These are phyloP conservation scores for Pascua sp. DNA, from an alignment of 1,284 basidiomycete species.

Conservation along the genomic window DNA sequence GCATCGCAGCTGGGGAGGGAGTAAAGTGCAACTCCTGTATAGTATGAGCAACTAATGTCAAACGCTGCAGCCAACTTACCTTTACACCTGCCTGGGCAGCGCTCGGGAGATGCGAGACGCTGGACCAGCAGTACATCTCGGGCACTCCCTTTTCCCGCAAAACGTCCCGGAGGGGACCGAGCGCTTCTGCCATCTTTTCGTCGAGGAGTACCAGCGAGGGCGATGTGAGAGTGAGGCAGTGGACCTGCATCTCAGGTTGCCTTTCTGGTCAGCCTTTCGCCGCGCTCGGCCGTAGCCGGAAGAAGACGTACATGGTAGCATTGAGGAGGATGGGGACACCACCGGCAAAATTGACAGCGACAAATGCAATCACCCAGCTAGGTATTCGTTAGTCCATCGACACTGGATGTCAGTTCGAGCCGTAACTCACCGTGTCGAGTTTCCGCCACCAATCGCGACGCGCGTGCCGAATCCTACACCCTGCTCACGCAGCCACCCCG, in stretches of 20 bases:
- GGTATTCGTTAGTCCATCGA: conserved; percentile 15
- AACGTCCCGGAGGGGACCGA: conserved; percentile 13
- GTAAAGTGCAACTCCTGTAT: not conserved
- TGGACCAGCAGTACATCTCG: conserved; percentile 4
- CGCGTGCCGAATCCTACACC: conserved; percentile 30
- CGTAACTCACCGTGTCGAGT: conserved; percentile 17
- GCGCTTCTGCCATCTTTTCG: conserved; percentile 22
- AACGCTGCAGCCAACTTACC: not conserved
- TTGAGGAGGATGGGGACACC: conserved; percentile 37
- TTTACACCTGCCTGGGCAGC: not conserved
- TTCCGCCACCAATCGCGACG: conserved; percentile 36
- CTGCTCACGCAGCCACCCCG: conserved; percentile 26
- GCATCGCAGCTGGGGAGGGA: not conserved
- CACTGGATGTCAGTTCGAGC: not conserved
- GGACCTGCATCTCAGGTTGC: conserved; percentile 25
- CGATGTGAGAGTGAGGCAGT: conserved; percentile 28
- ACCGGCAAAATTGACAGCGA: conserved; percentile 36
- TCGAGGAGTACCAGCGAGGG: conserved; percentile 34
- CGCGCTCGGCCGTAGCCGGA: not conserved
- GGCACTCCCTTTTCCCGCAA: conserved; percentile 4
- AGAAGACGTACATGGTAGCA: conserved; percentile 4
- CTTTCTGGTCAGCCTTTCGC: not conserved
- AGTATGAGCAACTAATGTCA: not conserved
- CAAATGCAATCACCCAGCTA: conserved; percentile 38
- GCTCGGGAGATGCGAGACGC: not conserved